phyloP scores from a whole-genome alignment of 2,329 filamentous ascomycete species.

The Annulohypoxylon truncatum region DNA sequence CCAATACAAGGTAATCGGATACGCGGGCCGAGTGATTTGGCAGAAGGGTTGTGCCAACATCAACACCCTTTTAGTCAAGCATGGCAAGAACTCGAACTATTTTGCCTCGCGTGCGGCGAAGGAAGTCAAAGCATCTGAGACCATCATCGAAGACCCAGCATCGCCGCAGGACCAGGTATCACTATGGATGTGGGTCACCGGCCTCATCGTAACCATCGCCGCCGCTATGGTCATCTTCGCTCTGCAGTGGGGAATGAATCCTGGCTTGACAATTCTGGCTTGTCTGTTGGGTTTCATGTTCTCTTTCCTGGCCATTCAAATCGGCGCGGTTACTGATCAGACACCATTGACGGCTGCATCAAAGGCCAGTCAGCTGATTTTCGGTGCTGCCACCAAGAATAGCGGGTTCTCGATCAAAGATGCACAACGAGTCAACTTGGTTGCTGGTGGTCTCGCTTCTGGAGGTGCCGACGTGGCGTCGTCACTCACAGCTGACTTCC shows the following conservation, averaged over 20 bases:
- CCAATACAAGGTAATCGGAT: slow-evolving; percentile 55
- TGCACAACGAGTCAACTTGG: slow-evolving; percentile 73
- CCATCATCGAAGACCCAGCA: slow-evolving; percentile 63
- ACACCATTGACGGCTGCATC: slow-evolving; percentile 74
- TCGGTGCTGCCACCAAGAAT: slow-evolving; percentile 71
- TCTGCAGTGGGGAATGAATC: slow-evolving; percentile 66
- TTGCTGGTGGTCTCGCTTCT: slow-evolving; percentile 69
- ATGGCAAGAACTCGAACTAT: slow-evolving; percentile 57
- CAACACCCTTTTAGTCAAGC: slow-evolving; percentile 53
- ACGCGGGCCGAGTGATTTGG: slow-evolving; percentile 60
- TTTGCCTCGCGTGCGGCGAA: slow-evolving; percentile 56
- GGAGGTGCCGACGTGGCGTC: slow-evolving; percentile 66
- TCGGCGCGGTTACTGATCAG: slow-evolving; percentile 69
- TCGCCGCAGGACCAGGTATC: slow-evolving; percentile 60
- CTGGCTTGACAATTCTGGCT: slow-evolving; percentile 67
- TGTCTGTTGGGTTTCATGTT: slow-evolving; percentile 70
- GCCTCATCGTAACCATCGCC: slow-evolving; percentile 61
- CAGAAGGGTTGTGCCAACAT: slow-evolving; percentile 57
- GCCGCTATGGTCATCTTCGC: slow-evolving; percentile 63
- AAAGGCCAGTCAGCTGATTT: slow-evolving; percentile 76
- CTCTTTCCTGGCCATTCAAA: slow-evolving; percentile 70
- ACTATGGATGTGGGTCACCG: slow-evolving; percentile 64
- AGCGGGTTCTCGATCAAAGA: slow-evolving; percentile 60
- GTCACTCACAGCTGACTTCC: slow-evolving; percentile 71
- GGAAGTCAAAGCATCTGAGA: slow-evolving; percentile 49